These are phyloP conservation scores for Russula virescens DNA, from an alignment of 768 basidiomycete species.

Conservation along the genomic window DNA sequence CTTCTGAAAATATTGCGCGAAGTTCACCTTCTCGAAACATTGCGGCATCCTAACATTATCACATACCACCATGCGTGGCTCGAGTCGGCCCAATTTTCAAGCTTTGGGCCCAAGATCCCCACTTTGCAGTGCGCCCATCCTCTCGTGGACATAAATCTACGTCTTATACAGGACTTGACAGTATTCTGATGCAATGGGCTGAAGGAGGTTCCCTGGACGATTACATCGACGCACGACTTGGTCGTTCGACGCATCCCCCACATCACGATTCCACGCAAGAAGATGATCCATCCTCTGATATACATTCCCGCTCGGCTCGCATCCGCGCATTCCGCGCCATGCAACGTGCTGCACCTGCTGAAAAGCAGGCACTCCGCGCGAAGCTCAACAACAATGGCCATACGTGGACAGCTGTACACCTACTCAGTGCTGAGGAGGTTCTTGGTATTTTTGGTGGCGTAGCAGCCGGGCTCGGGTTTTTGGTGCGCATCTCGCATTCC, in stretches of 20 bases:
- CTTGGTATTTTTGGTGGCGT: slow-evolving; percentile 78
- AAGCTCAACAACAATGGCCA: slow-evolving; percentile 38
- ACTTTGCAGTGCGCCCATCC: slow-evolving; percentile 65
- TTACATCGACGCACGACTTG: slow-evolving; percentile 75
- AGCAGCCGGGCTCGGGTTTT: slow-evolving; percentile 77
- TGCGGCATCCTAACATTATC: slow-evolving; percentile 90
- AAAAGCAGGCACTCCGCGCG: slow-evolving; percentile 53
- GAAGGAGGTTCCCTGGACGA: slow-evolving; percentile 86
- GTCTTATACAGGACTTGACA: slow-evolving; percentile 28
- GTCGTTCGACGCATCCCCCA: slow-evolving; percentile 36
- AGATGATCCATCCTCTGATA: slow-evolving; percentile 22
- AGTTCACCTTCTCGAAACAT: slow-evolving; percentile 77
- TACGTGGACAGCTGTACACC: slow-evolving; percentile 70
- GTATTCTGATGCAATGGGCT: slow-evolving; percentile 91
- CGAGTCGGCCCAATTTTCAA: slow-evolving; percentile 77
- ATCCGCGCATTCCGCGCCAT: slow-evolving; percentile 71
- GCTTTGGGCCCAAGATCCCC: slow-evolving; percentile 83
- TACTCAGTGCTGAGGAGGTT: slow-evolving; percentile 82
- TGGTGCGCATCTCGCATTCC: slow-evolving; percentile 46
- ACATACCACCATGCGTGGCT: slow-evolving; percentile 97
- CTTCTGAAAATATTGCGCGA: slow-evolving; percentile 77
- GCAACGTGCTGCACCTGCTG: slow-evolving; percentile 57
- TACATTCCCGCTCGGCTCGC: slow-evolving; percentile 56
- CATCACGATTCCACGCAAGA: slow-evolving; percentile 39
- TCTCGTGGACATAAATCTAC: not conserved